These are phyloP conservation scores for Colletotrichum shisoi DNA, from an alignment of 2,329 filamentous ascomycete species.

Conservation along the genomic window DNA sequence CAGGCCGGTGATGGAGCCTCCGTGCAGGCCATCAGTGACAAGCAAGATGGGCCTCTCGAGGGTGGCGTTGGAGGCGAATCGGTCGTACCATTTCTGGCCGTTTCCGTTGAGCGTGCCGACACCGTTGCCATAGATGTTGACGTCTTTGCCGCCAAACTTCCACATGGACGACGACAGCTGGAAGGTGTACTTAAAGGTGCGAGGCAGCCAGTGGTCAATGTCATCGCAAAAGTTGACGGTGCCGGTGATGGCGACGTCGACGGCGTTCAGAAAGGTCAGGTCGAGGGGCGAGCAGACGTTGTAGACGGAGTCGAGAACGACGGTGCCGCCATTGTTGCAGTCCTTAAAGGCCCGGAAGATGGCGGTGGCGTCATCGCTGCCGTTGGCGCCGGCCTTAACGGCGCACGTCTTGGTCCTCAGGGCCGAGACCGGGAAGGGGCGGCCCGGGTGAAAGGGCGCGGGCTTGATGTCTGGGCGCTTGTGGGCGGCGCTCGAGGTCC, in stretches of 20 bases:
- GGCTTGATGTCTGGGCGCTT: conserved; percentile 39
- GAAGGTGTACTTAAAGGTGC: conserved; percentile 70
- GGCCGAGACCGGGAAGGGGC: conserved; percentile 40
- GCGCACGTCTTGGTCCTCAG: conserved; percentile 43
- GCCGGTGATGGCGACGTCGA: conserved; percentile 67
- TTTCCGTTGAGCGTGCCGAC: conserved; percentile 63
- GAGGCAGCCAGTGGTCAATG: conserved; percentile 72
- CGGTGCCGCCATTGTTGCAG: conserved; percentile 70
- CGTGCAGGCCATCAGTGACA: conserved; percentile 64
- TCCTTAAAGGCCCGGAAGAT: conserved; percentile 62
- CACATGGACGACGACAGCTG: conserved; percentile 65
- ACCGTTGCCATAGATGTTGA: conserved; percentile 71
- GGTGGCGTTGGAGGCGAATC: conserved; percentile 64
- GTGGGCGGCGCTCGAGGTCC: conserved; percentile 10
- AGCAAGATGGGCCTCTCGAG: conserved; percentile 67
- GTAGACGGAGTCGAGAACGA: conserved; percentile 67
- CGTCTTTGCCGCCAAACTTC: conserved; percentile 47
- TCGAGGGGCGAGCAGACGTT: conserved; percentile 70
- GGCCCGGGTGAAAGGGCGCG: conserved; percentile 38
- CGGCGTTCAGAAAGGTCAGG: conserved; percentile 68
- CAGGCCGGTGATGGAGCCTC: conserved; percentile 66
- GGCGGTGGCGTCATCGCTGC: conserved; percentile 48
- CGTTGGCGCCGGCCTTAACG: conserved; percentile 42
- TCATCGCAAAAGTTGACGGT: conserved; percentile 70
- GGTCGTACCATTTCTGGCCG: conserved; percentile 70